These are phyloP conservation scores for Debaryomyces tyrocola DNA, from an alignment of 805 yeast genomes.

Conservation along the genomic window DNA sequence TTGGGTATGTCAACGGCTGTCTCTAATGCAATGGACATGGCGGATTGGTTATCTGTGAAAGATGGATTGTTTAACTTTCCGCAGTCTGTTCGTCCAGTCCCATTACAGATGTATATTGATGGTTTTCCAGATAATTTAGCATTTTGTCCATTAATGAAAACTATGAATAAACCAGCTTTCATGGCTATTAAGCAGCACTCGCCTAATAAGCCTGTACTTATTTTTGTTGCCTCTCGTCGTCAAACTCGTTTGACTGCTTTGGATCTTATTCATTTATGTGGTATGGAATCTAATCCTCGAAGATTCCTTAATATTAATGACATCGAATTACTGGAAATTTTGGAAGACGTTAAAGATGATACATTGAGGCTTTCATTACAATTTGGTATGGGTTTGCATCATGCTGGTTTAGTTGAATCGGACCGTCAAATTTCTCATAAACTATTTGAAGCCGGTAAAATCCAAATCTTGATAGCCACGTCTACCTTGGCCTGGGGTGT, in stretches of 20 bases:
- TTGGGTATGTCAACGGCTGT: constrained; percentile 86
- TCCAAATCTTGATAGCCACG: constrained; percentile 74
- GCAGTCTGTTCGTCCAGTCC: constrained; percentile 81
- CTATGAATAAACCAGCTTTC: constrained; percentile 87
- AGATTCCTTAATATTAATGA: constrained; percentile 69
- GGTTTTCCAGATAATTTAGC: constrained; percentile 83
- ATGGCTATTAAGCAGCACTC: constrained; percentile 92
- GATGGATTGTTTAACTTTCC: constrained; percentile 80
- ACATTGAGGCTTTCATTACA: constrained; percentile 72
- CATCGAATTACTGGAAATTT: constrained; percentile 51
- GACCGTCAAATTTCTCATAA: constrained; percentile 72
- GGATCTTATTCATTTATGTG: constrained; percentile 76
- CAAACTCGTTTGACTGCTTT: constrained; percentile 80
- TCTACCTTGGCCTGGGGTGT: constrained; percentile 91
- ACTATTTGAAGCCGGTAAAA: constrained; percentile 65
- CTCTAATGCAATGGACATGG: constrained; percentile 83
- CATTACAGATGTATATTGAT: constrained; percentile 82
- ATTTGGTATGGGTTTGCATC: constrained; percentile 80
- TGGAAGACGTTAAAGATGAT: constrained; percentile 72
- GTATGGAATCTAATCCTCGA: constrained; percentile 74
- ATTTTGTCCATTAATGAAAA: constrained; percentile 82
- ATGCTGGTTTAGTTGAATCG: constrained; percentile 75
- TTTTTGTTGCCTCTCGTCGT: constrained; percentile 82
- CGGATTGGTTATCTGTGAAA: constrained; percentile 76
- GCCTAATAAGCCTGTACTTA: constrained; percentile 77